phyloP scores from a whole-genome alignment of 2,329 filamentous ascomycete species.

The Phaeosphaeria sp. region DNA sequence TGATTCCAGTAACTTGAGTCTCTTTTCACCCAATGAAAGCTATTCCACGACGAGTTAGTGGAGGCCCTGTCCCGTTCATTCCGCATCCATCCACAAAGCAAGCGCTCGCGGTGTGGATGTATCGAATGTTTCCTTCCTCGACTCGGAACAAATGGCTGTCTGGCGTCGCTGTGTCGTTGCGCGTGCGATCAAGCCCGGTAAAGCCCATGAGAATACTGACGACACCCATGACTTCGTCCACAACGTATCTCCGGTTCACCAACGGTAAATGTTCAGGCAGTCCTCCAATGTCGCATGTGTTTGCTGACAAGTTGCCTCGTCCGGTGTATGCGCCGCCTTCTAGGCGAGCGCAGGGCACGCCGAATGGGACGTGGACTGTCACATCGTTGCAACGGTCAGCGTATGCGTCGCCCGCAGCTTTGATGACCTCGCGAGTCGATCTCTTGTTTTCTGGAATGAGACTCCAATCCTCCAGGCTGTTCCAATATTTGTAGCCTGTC shows the following conservation, averaged over 20 bases:
- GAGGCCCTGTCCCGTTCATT: conserved; percentile 18
- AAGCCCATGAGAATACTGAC: conserved; percentile 34
- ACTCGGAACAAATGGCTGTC: conserved; percentile 36
- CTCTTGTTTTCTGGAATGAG: conserved; percentile 19
- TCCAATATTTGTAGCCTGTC: conserved; percentile 23
- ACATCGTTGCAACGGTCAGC: conserved; percentile 29
- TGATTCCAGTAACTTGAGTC: neutral
- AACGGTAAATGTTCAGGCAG: conserved; percentile 18
- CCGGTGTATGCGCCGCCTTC: conserved; percentile 32
- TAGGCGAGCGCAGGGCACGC: conserved; percentile 28
- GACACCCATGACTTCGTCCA: conserved; percentile 31
- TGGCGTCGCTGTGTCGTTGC: conserved; percentile 24
- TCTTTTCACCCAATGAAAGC: neutral
- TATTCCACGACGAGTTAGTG: neutral
- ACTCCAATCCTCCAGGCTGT: conserved; percentile 24
- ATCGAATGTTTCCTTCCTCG: conserved; percentile 29
- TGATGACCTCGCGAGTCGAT: conserved; percentile 18
- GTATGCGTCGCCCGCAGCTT: conserved; percentile 33
- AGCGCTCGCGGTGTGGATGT: conserved; percentile 29
- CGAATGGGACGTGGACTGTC: conserved; percentile 27
- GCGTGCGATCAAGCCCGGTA: conserved; percentile 30
- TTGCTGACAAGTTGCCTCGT: conserved; percentile 18
- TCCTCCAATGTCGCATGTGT: conserved; percentile 16
- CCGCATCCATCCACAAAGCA: conserved; percentile 35
- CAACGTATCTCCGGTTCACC: conserved; percentile 31